A percentile compares a stretch with the other conserved stretches of the same genome.
phyloP scores from a whole-genome alignment of 768 basidiomycete species.

The Mycena haematopus region DNA sequence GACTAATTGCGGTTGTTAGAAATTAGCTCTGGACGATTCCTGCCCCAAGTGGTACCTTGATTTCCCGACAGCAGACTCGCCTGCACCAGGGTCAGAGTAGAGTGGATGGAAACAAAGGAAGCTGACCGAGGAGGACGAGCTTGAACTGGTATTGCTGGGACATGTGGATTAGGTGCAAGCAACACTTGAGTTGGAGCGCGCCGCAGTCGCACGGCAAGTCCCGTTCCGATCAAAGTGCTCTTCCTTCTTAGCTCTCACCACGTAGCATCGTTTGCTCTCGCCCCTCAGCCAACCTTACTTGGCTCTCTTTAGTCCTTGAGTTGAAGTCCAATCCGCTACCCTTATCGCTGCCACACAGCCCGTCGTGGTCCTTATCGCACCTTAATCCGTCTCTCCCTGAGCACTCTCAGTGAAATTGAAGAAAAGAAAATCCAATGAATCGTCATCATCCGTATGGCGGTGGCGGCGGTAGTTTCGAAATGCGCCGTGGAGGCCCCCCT shows the following conservation, averaged over 20 bases:
- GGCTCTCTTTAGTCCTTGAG: constrained; percentile 31
- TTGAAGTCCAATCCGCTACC: constrained; percentile 29
- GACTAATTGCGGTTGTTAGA: constrained; percentile 53
- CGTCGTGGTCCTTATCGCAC: constrained; percentile 23
- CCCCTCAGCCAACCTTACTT: constrained; percentile 7
- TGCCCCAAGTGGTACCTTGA: constrained; percentile 64
- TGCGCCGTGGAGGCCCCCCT: constrained; percentile 70
- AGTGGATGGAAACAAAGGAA: background rate
- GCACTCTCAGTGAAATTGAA: constrained; percentile 31
- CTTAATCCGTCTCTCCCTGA: constrained; percentile 22
- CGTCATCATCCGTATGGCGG: constrained; percentile 89
- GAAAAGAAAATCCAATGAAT: constrained; percentile 66
- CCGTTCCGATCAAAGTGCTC: constrained; percentile 5
- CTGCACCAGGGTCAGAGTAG: constrained; percentile 48
- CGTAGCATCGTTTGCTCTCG: constrained; percentile 22
- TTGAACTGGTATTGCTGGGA: constrained; percentile 96
- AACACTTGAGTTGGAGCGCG: constrained; percentile 32
- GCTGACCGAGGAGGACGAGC: constrained; percentile 90
- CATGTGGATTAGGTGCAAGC: constrained; percentile 56
- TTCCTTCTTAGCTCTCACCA: constrained; percentile 19
- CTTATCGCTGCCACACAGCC: constrained; percentile 16
- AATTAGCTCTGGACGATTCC: constrained; percentile 33
- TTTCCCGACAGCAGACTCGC: constrained; percentile 98
- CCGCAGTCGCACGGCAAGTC: constrained; percentile 21
- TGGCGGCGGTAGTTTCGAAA: constrained; percentile 59